These are phyloP conservation scores for Nicotiana sylvestris DNA, from an alignment of 257 asterid genomes.

Conservation along the genomic window DNA sequence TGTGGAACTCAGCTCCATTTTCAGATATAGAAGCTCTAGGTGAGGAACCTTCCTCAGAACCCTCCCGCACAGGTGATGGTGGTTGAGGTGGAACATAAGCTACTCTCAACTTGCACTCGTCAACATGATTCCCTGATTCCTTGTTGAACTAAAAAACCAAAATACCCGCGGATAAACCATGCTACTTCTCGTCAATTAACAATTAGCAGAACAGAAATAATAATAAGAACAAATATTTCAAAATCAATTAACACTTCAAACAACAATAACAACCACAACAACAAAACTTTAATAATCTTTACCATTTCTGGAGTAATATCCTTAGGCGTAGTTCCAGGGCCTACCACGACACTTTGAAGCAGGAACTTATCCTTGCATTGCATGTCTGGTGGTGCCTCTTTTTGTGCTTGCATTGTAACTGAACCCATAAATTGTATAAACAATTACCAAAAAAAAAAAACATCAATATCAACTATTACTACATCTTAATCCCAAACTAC, in stretches of 20 bases:
- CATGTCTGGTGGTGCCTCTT: slow-evolving; percentile 89
- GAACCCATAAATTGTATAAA: slow-evolving; percentile 16
- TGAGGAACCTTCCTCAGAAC: slow-evolving; percentile 93
- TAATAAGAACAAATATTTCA: not conserved
- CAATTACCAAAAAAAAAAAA: not conserved
- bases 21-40: slow-evolving; percentile 91
- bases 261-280: not conserved
- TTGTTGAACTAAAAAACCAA: slow-evolving; percentile 55
- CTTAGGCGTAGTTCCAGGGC: slow-evolving; percentile 54
- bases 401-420: slow-evolving; percentile 99
- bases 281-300: slow-evolving; percentile 9
- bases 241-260: not conserved
- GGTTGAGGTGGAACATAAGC: slow-evolving; percentile 70
- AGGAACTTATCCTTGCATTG: slow-evolving; percentile 96
- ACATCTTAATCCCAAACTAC: not conserved
- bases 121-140: slow-evolving; percentile 86
- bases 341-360: slow-evolving; percentile 67
- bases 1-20: slow-evolving; percentile 61
- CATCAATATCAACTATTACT: not conserved
- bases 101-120: slow-evolving; percentile 88
- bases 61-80: slow-evolving; percentile 92
- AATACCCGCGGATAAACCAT: slow-evolving; percentile 8
- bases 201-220: not conserved
- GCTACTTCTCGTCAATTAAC: not conserved
- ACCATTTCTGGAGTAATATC: slow-evolving; percentile 87